Evolutionary conservation across 1,139 yeast species (phyloP).

Genomic region (Nakaseomyces delphensis): DNA sequence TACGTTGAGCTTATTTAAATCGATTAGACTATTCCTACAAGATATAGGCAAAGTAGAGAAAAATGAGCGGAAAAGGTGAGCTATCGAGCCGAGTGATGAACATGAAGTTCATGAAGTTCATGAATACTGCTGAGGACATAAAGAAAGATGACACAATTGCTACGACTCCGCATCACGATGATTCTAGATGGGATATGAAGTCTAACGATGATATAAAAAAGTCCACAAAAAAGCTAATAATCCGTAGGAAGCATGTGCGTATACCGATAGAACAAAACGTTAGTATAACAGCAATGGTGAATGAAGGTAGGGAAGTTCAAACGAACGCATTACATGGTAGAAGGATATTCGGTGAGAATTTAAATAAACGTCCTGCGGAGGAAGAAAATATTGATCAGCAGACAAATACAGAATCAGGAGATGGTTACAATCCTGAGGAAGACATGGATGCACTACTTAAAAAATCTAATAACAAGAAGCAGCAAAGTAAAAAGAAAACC

Average conservation of each 20-base stretch:
- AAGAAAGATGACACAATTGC: conserved; percentile 31
- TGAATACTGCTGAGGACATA: conserved; percentile 34
- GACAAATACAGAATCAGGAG: conserved; percentile 15
- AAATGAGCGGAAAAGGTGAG: conserved; percentile 22
- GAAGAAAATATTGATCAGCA: conserved; percentile 8
- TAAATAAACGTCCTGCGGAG: conserved; percentile 8
- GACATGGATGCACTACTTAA: conserved; percentile 21
- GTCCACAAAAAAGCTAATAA: neutral
- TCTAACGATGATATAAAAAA: neutral
- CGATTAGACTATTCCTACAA: too few species aligned
- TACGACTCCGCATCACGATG: neutral
- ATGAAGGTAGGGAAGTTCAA: neutral
- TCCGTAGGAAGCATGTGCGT: neutral
- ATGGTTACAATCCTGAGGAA: conserved; percentile 22
- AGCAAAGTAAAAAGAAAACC: neutral
- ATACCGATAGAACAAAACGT: conserved; percentile 4
- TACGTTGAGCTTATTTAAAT: neutral
- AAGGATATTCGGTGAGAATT: conserved; percentile 7
- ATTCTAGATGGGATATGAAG: conserved; percentile 5
- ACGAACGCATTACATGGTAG: conserved; percentile 6
- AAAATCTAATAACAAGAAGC: conserved; percentile 15
- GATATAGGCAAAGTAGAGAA: too few species aligned
- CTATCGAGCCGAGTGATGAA: conserved; percentile 34
- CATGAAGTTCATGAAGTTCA: conserved; percentile 44
- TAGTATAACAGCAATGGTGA: conserved; percentile 7